Percentiles rank a stretch among this genome's conserved stretches.
Evolutionary conservation across 2,329 filamentous ascomycete genomes (phyloP).

Genomic region (Microthyrium microscopicum): DNA sequence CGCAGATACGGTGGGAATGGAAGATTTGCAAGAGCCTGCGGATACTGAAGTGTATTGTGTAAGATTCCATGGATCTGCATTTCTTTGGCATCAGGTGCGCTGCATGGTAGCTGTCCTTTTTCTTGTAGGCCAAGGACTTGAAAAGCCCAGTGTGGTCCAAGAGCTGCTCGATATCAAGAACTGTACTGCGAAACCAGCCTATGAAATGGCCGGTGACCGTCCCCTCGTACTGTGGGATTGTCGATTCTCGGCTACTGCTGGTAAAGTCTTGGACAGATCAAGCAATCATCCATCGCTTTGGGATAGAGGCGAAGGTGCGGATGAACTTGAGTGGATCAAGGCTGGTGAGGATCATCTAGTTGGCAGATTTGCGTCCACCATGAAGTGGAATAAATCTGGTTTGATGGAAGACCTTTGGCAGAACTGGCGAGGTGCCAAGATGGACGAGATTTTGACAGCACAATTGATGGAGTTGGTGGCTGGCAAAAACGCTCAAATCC

Average conservation of each 20-base stretch:
- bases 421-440: slow-evolving; percentile 67
- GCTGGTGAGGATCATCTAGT: slow-evolving; percentile 10
- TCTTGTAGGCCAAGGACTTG: slow-evolving; percentile 74
- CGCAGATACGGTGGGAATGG: slow-evolving; percentile 22
- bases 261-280: slow-evolving; percentile 27
- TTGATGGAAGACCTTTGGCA: slow-evolving; percentile 66
- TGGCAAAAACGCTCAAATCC: slow-evolving; percentile 10
- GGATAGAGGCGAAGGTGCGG: slow-evolving; percentile 12
- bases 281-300: too few relatives aligned
- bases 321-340: slow-evolving; percentile 21
- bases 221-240: slow-evolving; percentile 95
- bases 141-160: slow-evolving; percentile 54
- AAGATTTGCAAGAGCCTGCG: slow-evolving; percentile 6
- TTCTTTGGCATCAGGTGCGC: slow-evolving; percentile 95
- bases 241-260: slow-evolving; percentile 49
- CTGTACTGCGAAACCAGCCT: slow-evolving; percentile 63
- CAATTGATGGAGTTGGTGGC: slow-evolving; percentile 51
- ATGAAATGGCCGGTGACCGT: slow-evolving; percentile 78
- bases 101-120: slow-evolving; percentile 92
- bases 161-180: slow-evolving; percentile 56
- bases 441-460: slow-evolving; percentile 73
- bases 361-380: slow-evolving; percentile 18
- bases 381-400: slow-evolving; percentile 19
- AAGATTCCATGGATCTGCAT: slow-evolving; percentile 75
- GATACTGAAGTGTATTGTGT: slow-evolving; percentile 64